Evolutionary conservation across 768 basidiomycete genomes (phyloP), one percentile per base, ranked within the genome.

Genomic region (Kwoniella sp.): DNA sequence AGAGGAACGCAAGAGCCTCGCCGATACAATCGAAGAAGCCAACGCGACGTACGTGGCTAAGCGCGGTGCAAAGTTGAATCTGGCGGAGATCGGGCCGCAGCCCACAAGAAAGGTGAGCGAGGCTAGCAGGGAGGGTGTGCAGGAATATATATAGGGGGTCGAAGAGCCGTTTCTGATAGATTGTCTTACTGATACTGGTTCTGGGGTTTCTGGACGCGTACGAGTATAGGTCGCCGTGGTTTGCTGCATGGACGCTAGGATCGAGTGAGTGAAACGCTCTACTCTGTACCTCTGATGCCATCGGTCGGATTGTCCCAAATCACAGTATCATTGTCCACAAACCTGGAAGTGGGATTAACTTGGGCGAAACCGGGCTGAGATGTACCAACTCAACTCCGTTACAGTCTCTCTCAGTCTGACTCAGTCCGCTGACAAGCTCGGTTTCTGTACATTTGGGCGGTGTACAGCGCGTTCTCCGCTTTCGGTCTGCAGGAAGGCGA

Each of bases 221-320:
- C 34, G 31, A 31, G 34, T 8, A 38, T 22, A 60, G 58, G 58
- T 60, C 38, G 58, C 58, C 52, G 26, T 52, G 0, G 52, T 60
- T 15, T 60, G 58, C 26, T 60, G 58, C 26, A 60, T 60, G 58
- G 58, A 60, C 22, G 58, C 58, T 1, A 51, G 58, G n/a, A 60
- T 60, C 31, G 58, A 60, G 58, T 60, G 58, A 60, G 58, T 60
- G 29, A 22, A 22, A 51, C 50, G 22, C 50, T 20, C 15, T 0
- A 51, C 22, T 11, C 41, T 45, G 11, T 45, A 11, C n/a, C n/a
- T n/a, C n/a, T n/a, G n/a, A n/a, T n/a, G n/a, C n/a, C n/a, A n/a
- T n/a, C n/a, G n/a, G n/a, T n/a, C n/a, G n/a, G n/a, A n/a, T n/a
- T n/a, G n/a, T n/a, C n/a, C n/a, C n/a, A n/a, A n/a, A n/a, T n/a